Evolutionary conservation across 352 stramenopile species (phyloP), one percentile per base, ranked within the genome.

Genomic region (Sclerospora graminicola): DNA sequence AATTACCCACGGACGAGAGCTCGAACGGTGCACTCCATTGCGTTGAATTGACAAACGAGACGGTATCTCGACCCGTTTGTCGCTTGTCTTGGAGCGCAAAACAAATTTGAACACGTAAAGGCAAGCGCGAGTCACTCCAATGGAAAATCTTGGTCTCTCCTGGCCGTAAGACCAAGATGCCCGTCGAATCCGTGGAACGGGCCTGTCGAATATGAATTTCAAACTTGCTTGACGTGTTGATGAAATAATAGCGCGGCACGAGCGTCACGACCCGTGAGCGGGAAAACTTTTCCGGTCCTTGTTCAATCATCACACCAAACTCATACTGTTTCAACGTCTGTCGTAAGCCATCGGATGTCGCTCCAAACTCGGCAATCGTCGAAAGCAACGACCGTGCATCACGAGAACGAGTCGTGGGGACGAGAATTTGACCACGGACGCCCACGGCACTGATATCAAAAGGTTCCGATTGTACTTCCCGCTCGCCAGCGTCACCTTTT

Each of bases 271-370:
- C 68, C 13, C 73, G 83, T 0, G 80, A 86, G 16, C 77, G 60
- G 1, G 72, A 83, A 43, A 91, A 91, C 20, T 78, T 78, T 11
- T 69, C 66, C 1, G 80, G 80, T 0, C 74, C 80, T 62, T 89
- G 77, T 36, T 91, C 80, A 15, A 91, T 84, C 62, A 85, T 85
- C 8, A 91, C 73, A n/a, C 80, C 80, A 37, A 91, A 81, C 28
- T 89, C 80, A 41, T 75, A 88, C 56, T 89, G 72, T 46, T 84
- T 82, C 31, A 77, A 69, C n/a, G 54, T 60, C 13, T 59, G 54
- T 16, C 48, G 42, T 7, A 62, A 37, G 15, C 46, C 54, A 38
- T 63, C 48, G 6, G 51, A 54, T 27, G 41, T 33, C 14, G 47
- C 38, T 11, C 51, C 47, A 16, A 66, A 65, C 34, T 78, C 61